Base-by-base conservation (phyloP, 306 rosid species). In the Amphicarpaea edgeworthii region DNA sequence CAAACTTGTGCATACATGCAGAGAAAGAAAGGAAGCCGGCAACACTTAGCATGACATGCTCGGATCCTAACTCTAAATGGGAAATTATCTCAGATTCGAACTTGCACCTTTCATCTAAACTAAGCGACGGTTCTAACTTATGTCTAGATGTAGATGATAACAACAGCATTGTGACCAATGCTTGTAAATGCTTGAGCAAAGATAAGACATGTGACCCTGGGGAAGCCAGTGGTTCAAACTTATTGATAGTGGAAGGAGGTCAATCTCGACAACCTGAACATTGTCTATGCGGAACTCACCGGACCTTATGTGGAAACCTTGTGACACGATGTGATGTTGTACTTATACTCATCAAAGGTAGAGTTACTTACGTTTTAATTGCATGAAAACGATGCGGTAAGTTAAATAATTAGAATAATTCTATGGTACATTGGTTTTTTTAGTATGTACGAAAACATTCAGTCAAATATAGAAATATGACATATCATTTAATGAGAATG, bases 181-280 rank as follows among this genome's bases (percentile, higher is more conserved):
- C 81, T 32, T 92, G 97, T 83, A 94, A 87, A 72, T 94, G 97
- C 67, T 76, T 94, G 70, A 83, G 80, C 40, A 38, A 69, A 21
- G 96, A 90, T 51, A 43, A 24, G 0, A 24, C 55, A 2, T 94
- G 98, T 28, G 90, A 92, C 77, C 97, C 96, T 1, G n/a, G n/a
- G 85, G 10, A 34, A 90, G 89, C 82, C 98, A 94, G 46, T 92
- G 97, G 97, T 92, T 92, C 83, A 88, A 86, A 70, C 90, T 92
- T n/a, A 87, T 90, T 21, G 88, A 87, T 34, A 86, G 87, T 21
- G 84, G 91, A 1, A 79, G 75, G 68, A 79, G 81, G 40, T 61
- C 86, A 43, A 49, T 30, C 23, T 4, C 78, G 0, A 14, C 46
- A 12, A 61, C 15, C 7, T 50, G 77, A 12, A 21, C 64, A 45